Evolutionary conservation across 2,329 filamentous ascomycete species (phyloP).

Genomic region (Calonectria ilicicola): DNA sequence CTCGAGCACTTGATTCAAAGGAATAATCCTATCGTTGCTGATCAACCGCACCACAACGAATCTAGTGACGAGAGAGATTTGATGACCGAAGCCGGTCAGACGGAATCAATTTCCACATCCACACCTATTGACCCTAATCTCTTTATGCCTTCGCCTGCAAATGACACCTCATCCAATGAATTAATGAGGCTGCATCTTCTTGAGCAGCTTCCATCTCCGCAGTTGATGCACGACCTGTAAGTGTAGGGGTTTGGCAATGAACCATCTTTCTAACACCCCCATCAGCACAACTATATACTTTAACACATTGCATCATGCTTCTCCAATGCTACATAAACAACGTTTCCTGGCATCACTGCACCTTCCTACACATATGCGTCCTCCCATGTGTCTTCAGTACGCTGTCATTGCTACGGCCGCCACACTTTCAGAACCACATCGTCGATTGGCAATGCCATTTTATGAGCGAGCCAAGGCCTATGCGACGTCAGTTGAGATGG

Average conservation of each 20-base stretch:
- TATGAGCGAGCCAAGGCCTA: slow-evolving; percentile 33
- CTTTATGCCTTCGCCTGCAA: background rate
- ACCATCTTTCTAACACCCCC: background rate
- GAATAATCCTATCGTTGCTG: background rate
- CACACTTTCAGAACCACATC: slow-evolving; percentile 14
- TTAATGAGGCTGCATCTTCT: background rate
- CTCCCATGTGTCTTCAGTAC: slow-evolving; percentile 40
- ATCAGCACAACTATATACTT: slow-evolving; percentile 33
- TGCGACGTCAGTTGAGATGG: slow-evolving; percentile 34
- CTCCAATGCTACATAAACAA: slow-evolving; percentile 29
- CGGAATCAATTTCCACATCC: background rate
- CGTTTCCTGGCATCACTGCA: slow-evolving; percentile 36
- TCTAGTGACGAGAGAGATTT: background rate
- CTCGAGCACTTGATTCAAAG: background rate
- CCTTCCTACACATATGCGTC: slow-evolving; percentile 36
- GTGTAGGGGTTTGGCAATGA: background rate
- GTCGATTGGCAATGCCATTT: slow-evolving; percentile 27
- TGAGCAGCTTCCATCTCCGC: background rate
- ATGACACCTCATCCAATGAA: background rate
- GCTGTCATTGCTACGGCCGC: slow-evolving; percentile 34
- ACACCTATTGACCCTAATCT: background rate
- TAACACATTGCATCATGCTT: slow-evolving; percentile 15
- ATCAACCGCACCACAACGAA: background rate
- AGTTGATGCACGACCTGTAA: background rate
- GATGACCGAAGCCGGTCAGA: background rate